phyloP scores from a whole-genome alignment of 805 yeast genomes.

The Jamesozyma hellenica region DNA sequence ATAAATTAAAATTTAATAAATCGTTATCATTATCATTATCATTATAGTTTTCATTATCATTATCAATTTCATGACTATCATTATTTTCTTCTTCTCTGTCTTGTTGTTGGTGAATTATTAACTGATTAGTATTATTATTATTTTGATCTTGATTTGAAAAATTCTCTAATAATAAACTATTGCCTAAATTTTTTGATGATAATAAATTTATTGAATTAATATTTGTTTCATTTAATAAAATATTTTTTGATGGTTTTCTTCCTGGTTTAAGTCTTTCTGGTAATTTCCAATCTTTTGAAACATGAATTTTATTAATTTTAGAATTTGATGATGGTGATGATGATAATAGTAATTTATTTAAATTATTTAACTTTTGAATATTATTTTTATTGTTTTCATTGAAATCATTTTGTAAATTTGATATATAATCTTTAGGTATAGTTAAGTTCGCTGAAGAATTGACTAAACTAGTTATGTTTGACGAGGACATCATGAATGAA shows the following conservation, averaged over 20 bases:
- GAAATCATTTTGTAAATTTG: too few species aligned
- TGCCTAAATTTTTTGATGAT: neutral
- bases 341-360: too few species aligned
- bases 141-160: neutral
- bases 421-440: too few species aligned
- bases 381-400: too few species aligned
- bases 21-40: neutral
- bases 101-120: neutral
- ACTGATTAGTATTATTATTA: neutral
- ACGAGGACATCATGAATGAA: neutral
- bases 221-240: neutral
- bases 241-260: conserved; percentile 34
- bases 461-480: neutral
- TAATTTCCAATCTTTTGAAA: conserved; percentile 62
- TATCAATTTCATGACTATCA: too few species aligned
- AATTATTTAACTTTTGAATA: too few species aligned
- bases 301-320: neutral
- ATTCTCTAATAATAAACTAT: too few species aligned
- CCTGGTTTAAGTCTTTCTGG: conserved; percentile 77
- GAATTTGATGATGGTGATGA: too few species aligned
- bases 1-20: too few species aligned
- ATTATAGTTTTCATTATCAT: neutral
- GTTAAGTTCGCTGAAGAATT: neutral
- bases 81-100: neutral
- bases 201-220: too few species aligned